phyloP scores from a whole-genome alignment of 2,329 filamentous ascomycete genomes.

The Fusarium nematophilum region DNA sequence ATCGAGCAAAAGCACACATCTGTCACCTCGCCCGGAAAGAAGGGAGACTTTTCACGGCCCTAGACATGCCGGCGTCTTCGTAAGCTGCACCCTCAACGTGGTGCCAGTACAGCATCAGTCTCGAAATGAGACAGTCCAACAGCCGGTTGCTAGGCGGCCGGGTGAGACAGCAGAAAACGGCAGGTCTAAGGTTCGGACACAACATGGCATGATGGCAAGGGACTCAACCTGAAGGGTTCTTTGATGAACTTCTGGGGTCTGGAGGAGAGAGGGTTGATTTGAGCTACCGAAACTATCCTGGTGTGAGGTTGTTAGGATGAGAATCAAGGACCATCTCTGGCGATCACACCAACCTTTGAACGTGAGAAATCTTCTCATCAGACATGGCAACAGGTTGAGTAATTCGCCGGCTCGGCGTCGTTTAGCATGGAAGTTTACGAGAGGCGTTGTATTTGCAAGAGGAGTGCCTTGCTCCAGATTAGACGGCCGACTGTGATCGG shows the following conservation, averaged over 20 bases:
- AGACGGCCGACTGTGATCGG: no score
- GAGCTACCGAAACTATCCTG: no score
- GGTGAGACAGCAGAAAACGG: constrained; percentile 31
- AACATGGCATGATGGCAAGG: constrained; percentile 26
- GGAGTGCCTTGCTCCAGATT: no score
- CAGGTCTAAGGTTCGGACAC: constrained; percentile 17
- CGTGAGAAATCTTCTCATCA: constrained; percentile 5
- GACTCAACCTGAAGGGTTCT: constrained; percentile 28
- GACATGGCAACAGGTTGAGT: constrained; percentile 9
- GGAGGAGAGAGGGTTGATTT: no score
- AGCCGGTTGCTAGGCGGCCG: constrained; percentile 1
- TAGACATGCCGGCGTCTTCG: not conserved
- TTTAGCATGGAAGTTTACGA: constrained; percentile 24
- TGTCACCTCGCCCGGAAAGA: constrained; percentile 19
- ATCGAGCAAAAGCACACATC: constrained; percentile 16
- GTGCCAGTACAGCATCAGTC: not conserved
- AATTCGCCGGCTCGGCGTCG: constrained; percentile 21
- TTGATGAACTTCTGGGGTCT: constrained; percentile 17
- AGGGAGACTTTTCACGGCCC: not conserved
- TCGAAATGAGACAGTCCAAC: not conserved
- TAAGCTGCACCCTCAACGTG: not conserved
- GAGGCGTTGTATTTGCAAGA: no score
- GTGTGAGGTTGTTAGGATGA: no score
- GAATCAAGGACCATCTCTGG: constrained; percentile 5
- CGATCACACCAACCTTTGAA: constrained; percentile 8